Conservation (phyloP, 805 yeast genomes). For the Saccharomycopsis lassenensis region DNA sequence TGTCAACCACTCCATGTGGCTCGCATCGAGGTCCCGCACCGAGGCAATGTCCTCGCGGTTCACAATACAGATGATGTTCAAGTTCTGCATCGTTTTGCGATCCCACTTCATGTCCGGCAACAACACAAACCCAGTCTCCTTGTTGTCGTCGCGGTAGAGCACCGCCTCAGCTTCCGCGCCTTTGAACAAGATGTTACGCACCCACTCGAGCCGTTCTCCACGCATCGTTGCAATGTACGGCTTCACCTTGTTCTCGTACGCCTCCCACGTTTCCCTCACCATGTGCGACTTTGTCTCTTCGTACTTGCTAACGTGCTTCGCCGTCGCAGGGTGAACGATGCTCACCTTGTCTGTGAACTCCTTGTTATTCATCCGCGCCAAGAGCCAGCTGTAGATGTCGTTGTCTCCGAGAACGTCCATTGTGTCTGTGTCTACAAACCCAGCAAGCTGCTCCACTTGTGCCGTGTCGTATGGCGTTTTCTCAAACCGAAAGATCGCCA, state of each 20-base stretch:
- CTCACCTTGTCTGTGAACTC: slow-evolving; percentile 61
- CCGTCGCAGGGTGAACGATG: slow-evolving; percentile 82
- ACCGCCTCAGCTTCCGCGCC: slow-evolving; percentile 81
- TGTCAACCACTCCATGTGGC: slow-evolving; percentile 50
- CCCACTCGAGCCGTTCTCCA: slow-evolving; percentile 83
- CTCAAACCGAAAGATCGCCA: slow-evolving; percentile 65
- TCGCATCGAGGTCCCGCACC: slow-evolving; percentile 56
- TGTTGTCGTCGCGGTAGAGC: slow-evolving; percentile 42
- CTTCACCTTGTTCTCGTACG: slow-evolving; percentile 47
- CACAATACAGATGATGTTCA: slow-evolving; percentile 73
- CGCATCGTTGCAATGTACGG: slow-evolving; percentile 73
- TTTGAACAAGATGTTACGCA: slow-evolving; percentile 64
- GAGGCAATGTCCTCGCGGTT: slow-evolving; percentile 58
- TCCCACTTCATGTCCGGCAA: slow-evolving; percentile 98
- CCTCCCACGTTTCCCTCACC: slow-evolving; percentile 71
- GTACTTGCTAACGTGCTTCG: slow-evolving; percentile 70
- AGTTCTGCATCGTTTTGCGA: slow-evolving; percentile 49
- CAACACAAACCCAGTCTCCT: slow-evolving; percentile 52
- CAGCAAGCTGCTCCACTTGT: neutral
- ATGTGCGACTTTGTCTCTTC: slow-evolving; percentile 48
- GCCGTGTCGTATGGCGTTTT: slow-evolving; percentile 46
- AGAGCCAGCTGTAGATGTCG: slow-evolving; percentile 75
- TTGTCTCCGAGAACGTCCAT: slow-evolving; percentile 40
- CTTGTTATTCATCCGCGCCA: slow-evolving; percentile 31
- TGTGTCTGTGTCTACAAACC: slow-evolving; percentile 2